Base-by-base conservation (phyloP, 2,329 filamentous ascomycete species). In the Monosporascus sp. region DNA sequence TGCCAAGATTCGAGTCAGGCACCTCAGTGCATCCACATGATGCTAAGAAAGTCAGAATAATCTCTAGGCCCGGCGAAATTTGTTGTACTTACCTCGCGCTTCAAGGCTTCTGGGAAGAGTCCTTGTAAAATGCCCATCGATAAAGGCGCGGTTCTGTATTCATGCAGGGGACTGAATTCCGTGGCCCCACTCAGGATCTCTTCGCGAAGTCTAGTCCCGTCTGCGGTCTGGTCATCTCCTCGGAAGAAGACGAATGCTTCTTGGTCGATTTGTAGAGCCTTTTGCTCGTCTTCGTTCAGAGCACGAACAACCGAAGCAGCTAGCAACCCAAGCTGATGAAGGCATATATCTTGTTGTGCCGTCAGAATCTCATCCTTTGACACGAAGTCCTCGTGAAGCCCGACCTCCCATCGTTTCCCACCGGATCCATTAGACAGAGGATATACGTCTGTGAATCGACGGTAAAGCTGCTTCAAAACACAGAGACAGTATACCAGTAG, bases 51-150 rank as follows among this genome's bases (percentile, higher is more conserved):
- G 24, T 55, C 8, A 57, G 47, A n/a, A 44, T 26, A 44, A 20
- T 24, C 22, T 49, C 46, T 24, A 57, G 50, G 37, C n/a, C 14
- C 40, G 9, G 15, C 17, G 3, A 18, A 26, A 28, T 26, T 6
- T 26, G 7, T 26, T 28, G 22, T 26, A 57, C 65, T 62, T 56
- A 68, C 65, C 22, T 55, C 41, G 22, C 50, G 37, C 14, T 35
- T 40, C 47, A 69, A 55, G 26, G 58, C 62, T 14, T 44, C 52
- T 7, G 65, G 64, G 50, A 62, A 59, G 28, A 69, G 57, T 24
- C 65, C 66, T 51, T 67, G 60, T 2, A 68, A 52, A 18, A 69
- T 57, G 28, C 67, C 66, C 57, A 68, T 58, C 9, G 62, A 58
- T 43, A 69, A 56, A n/a, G 66, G 65, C 31, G 60, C 63, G 20